A percentile compares a stretch with the other conserved stretches of the same genome.
Conservation (phyloP, 139 green algal species). For the Spirogloea muscicola region DNA sequence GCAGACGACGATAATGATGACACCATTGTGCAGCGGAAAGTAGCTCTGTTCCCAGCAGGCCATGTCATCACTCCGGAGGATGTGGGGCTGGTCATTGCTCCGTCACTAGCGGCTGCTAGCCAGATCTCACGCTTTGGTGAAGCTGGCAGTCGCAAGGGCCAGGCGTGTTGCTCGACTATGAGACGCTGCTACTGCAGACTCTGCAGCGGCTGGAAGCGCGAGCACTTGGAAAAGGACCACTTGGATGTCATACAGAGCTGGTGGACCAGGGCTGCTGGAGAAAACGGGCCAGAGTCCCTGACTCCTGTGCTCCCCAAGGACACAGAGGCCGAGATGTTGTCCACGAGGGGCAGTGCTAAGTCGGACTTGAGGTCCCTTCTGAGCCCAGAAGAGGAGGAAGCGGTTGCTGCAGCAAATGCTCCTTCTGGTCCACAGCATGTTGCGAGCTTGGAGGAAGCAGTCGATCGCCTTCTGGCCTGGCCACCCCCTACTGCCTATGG, state of each 20-base stretch:
- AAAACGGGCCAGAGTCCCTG: neutral
- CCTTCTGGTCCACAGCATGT: too few relatives aligned
- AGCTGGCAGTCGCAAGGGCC: slow-evolving; percentile 1
- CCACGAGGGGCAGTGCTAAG: neutral
- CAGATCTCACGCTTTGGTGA: slow-evolving; percentile 8
- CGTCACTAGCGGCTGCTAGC: neutral
- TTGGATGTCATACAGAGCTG: neutral
- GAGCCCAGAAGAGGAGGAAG: neutral
- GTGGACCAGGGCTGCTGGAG: neutral
- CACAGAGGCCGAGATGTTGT: neutral
- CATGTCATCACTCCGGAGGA: slow-evolving; percentile 14
- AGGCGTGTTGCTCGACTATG: neutral
- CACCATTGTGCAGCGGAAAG: slow-evolving; percentile 1
- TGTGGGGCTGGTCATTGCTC: slow-evolving; percentile 21
- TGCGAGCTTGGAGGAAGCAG: neutral
- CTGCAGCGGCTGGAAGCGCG: neutral
- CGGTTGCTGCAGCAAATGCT: neutral
- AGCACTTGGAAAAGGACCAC: neutral
- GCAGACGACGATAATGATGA: neutral
- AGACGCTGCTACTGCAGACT: neutral
- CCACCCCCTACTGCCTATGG: neutral
- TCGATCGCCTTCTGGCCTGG: slow-evolving; percentile 22
- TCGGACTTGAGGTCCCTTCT: too few relatives aligned
- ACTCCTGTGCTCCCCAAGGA: neutral
- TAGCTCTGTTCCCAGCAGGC: slow-evolving; percentile 9